These are phyloP conservation scores for Lepidium sativum DNA, from an alignment of 345 rosid genomes.

Conservation along the genomic window DNA sequence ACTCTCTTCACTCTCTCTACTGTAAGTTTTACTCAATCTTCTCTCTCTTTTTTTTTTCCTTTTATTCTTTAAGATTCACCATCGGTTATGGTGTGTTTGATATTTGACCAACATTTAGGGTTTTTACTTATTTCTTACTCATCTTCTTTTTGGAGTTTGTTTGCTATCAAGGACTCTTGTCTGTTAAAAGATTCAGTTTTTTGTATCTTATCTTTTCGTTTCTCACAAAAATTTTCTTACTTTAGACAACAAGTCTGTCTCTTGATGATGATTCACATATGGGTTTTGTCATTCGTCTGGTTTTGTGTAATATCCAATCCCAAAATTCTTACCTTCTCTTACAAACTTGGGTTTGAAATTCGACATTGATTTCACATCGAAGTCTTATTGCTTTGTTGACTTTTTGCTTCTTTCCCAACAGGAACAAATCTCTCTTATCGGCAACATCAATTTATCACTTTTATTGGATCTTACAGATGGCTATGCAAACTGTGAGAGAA, in stretches of 20 bases:
- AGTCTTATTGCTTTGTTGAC: constrained; percentile 16
- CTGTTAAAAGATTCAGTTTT: constrained; percentile 2
- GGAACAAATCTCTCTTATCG: constrained; percentile 21
- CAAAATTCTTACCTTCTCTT: constrained; percentile 8
- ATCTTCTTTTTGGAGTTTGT: constrained; percentile 1
- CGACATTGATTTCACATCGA: constrained; percentile 4
- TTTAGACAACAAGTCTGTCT: constrained; percentile 23
- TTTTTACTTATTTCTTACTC: background rate
- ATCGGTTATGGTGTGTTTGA: constrained; percentile 23
- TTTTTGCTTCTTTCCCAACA: constrained; percentile 16
- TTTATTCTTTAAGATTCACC: background rate
- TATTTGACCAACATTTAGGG: constrained; percentile 6
- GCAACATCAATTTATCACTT: background rate
- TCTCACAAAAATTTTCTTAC: background rate
- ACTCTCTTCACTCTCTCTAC: constrained; percentile 18
- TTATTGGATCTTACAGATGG: constrained; percentile 36
- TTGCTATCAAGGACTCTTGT: constrained; percentile 8
- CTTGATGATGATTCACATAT: constrained; percentile 26
- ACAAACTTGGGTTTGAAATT: background rate
- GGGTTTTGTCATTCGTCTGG: constrained; percentile 18
- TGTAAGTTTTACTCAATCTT: constrained; percentile 12
- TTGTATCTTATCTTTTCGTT: constrained; percentile 11
- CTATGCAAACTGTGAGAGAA: constrained; percentile 74
- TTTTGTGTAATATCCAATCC: constrained; percentile 27
- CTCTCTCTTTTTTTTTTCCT: background rate